Base-by-base conservation (phyloP, 164 flowering plant genomes). In the Malania oleifera region DNA sequence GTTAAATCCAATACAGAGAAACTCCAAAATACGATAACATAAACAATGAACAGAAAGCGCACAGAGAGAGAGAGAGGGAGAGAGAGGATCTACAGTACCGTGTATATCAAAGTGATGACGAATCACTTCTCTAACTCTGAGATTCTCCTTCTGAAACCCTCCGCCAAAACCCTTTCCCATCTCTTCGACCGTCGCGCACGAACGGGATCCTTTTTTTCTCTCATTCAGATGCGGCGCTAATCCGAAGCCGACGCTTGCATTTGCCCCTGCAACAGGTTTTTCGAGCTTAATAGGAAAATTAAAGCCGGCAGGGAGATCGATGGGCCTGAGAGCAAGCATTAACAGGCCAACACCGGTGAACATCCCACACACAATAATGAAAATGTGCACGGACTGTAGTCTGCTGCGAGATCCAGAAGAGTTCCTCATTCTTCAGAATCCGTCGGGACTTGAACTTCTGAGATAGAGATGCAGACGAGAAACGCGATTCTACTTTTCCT, bases 111-210 rank as follows among this genome's bases (percentile, higher is more conserved):
- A 92, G 65, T 89, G 98, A 34, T 69, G 27, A 19, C 52, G 77
- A 60, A 89, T 80, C 22, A 87, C 35, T 56, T 48, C 57, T 51
- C 98, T 71, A 5, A 89, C 82, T 67, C 86, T 67, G 31, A 89
- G 76, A 51, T 81, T 84, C 23, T 78, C 82, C 53, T 73, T 56
- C 72, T 54, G 63, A 49, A 72, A 65, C 14, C 74, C 83, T 11
- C 62, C 67, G 1, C 67, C 69, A 27, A 83, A 81, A 19, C 40
- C 73, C 56, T 68, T 61, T 22, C 98, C 96, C 96, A 92, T 92
- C 64, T 89, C 82, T 43, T 92, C 93, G 12, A 92, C 98, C 38
- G 85, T 87, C 1, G 98, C 98, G 63, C 96, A 92, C 19, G 77
- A 47, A 23, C 53, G 25, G 58, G 71, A 31, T n/a, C 31, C 28